Conservation (phyloP, 2,329 filamentous ascomycete species). For the Colletotrichum filicis region DNA sequence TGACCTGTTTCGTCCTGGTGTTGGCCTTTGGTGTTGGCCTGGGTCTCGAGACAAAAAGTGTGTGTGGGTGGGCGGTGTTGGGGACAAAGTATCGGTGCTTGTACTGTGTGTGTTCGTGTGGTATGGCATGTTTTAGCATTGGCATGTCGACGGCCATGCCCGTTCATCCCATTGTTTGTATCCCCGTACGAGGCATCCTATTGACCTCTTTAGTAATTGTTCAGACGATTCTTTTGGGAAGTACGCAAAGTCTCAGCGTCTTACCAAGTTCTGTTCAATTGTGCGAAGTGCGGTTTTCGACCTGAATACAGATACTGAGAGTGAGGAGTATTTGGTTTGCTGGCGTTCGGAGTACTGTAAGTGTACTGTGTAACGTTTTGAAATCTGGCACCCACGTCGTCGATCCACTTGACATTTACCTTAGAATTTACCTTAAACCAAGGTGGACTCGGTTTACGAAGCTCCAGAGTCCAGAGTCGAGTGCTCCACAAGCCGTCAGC, state of each 20-base stretch:
- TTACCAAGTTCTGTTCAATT: not conserved
- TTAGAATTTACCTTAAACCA: not conserved
- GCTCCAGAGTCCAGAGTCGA: too few species aligned
- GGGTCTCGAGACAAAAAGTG: not conserved
- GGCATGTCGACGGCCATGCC: not conserved
- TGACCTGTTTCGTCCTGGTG: conserved; percentile 30
- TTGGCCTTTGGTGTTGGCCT: not conserved
- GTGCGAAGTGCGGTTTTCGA: not conserved
- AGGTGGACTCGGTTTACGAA: not conserved
- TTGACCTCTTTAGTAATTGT: not conserved
- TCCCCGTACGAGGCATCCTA: not conserved
- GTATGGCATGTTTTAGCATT: not conserved
- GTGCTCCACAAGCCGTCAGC: not conserved
- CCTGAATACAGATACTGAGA: too few species aligned
- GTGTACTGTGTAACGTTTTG: not conserved
- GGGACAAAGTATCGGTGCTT: not conserved
- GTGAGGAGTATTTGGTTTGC: too few species aligned
- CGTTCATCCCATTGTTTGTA: not conserved
- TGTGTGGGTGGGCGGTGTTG: not conserved
- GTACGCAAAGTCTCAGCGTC: not conserved
- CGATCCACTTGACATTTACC: not conserved
- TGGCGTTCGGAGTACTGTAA: too few species aligned
- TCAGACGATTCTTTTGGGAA: not conserved
- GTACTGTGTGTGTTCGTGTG: not conserved
- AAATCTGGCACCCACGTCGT: not conserved